Percentiles rank a stretch among this genome's conserved stretches.
Evolutionary conservation across 768 basidiomycete species (phyloP).

Genomic region (Suillus variegatus): DNA sequence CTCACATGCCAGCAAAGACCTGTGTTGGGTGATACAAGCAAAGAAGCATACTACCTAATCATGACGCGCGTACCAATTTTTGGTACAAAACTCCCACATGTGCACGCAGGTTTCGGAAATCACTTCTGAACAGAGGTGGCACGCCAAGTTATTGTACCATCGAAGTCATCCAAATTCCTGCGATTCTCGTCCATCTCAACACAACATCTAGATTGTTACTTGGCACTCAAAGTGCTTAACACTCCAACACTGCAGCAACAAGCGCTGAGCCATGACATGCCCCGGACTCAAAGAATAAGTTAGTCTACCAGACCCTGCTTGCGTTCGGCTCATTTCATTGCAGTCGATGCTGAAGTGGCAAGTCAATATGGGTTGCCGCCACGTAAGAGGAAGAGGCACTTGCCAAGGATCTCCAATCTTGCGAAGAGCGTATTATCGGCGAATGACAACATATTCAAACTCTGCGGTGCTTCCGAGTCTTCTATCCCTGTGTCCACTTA

Average conservation of each 20-base stretch:
- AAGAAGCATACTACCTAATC: too few species aligned
- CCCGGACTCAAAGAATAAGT: background rate
- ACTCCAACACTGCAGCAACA: background rate
- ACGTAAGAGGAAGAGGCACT: conserved; percentile 15
- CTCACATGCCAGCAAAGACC: too few species aligned
- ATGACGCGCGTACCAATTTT: too few species aligned
- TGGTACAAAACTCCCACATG: too few species aligned
- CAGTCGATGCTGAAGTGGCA: background rate
- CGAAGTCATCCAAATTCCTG: background rate
- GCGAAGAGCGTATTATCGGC: conserved; percentile 13
- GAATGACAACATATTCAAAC: conserved; percentile 39
- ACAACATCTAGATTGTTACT: background rate
- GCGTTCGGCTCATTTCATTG: background rate
- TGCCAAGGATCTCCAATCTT: conserved; percentile 32
- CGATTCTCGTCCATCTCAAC: background rate
- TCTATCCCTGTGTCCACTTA: background rate
- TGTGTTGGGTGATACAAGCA: too few species aligned
- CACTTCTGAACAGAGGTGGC: too few species aligned
- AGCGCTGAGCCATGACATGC: background rate
- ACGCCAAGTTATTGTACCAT: background rate
- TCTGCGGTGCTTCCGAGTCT: conserved; percentile 36
- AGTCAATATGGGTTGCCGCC: background rate
- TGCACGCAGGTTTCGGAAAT: too few species aligned
- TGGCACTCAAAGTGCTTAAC: background rate
- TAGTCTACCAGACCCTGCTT: background rate